Evolutionary conservation across 345 rosid species (phyloP).

Genomic region (Lepidium didymum): DNA sequence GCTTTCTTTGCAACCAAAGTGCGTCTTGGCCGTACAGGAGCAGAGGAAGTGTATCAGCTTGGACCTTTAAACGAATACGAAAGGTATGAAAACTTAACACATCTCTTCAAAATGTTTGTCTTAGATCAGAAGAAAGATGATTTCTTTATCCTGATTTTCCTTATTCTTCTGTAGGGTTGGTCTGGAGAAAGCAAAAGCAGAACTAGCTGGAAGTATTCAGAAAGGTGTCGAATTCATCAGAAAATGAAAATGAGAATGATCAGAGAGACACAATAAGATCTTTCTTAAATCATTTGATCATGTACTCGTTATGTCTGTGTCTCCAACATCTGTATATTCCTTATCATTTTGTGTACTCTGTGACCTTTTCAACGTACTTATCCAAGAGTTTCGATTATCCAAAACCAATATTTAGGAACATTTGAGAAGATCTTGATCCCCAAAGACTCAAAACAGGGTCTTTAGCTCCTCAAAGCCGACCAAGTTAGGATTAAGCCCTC

Average conservation of each 20-base stretch:
- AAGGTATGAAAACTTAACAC: constrained; percentile 31
- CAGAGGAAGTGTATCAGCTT: constrained; percentile 56
- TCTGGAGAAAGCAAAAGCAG: constrained; percentile 69
- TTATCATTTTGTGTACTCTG: constrained; percentile 8
- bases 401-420: background rate
- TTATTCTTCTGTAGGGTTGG: constrained; percentile 37
- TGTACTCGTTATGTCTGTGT: constrained; percentile 1
- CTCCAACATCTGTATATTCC: constrained; percentile 14
- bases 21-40: constrained; percentile 64
- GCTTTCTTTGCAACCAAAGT: constrained; percentile 81
- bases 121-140: background rate
- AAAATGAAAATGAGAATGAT: constrained; percentile 32
- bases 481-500: background rate
- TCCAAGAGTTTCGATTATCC: background rate
- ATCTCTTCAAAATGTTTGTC: background rate
- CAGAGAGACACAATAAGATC: constrained; percentile 8
- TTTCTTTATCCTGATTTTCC: background rate
- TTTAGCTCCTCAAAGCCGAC: background rate
- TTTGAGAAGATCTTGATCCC: background rate
- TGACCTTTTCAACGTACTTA: background rate
- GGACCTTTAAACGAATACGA: constrained; percentile 71
- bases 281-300: background rate
- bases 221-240: constrained; percentile 61
- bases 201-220: constrained; percentile 61
- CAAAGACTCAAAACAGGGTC: background rate